Base-by-base conservation (phyloP, 169 alveolate genomes). In the Plasmodium gonderi region DNA sequence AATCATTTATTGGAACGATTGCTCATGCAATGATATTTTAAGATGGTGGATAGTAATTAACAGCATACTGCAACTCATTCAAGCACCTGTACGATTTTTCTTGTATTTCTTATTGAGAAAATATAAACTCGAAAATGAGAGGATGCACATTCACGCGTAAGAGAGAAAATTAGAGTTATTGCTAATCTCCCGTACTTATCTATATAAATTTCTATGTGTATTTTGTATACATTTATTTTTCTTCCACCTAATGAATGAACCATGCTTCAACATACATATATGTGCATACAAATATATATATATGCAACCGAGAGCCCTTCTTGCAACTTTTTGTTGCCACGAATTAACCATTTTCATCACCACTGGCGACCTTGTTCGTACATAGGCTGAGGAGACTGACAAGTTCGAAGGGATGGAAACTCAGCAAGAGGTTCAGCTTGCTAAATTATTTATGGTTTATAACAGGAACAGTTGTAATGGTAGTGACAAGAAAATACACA, bases 401-500 rank as follows among this genome's bases (percentile, higher is more conserved):
- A 1, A 94, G 94, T 31, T 92, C 95, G 12, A 82, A 95, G 33
- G 91, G 95, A 23, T 95, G 97, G 97, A 44, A 74, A 42, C 78
- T 90, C 79, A 91, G 97, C 81, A 95, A 93, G 54, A 64, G 91
- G 38, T 79, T 95, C 20, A 92, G 95, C 29, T 42, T 91, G 49
- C 78, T 93, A 20, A 94, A 92, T 80, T 95, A 94, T 92, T 79
- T 94, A 33, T 95, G 96, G 96, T 95, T 93, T 42, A 94, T 79
- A 26, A 40, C 92, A 12, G 97, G 96, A 2, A 92, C 92, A 20
- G 85, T 85, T 42, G 92, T 85, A 8, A 85, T 85, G 92, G 92
- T 85, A 7, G 85, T 74, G 33, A 85, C 92, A 36, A 72, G 92
- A 54, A 85, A 85, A 45, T 64, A 85, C 47, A 85, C 92, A 12